Evolutionary conservation across 2,329 filamentous ascomycete genomes (phyloP).

Genomic region (Fusarium citri): DNA sequence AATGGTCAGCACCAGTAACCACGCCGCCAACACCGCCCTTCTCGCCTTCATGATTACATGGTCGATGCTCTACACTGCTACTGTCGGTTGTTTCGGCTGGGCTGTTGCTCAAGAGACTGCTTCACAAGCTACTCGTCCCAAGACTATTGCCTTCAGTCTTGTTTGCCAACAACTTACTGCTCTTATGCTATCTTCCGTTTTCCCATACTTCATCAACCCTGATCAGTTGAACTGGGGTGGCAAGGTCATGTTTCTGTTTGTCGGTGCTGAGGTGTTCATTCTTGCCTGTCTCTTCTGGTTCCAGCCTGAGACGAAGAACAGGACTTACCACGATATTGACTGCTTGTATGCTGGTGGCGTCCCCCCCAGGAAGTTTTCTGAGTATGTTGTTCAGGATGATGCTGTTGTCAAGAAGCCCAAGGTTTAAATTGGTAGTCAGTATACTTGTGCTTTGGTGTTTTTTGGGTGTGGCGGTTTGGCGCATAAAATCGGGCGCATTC

Average conservation of each 20-base stretch:
- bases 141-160: conserved; percentile 47
- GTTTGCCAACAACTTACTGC: conserved; percentile 51
- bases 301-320: conserved; percentile 55
- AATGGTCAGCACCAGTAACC: conserved; percentile 33
- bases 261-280: conserved; percentile 51
- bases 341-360: conserved; percentile 43
- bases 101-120: conserved; percentile 47
- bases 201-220: conserved; percentile 54
- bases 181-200: conserved; percentile 51
- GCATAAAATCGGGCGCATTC: background rate
- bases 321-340: conserved; percentile 52
- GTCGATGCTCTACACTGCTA: conserved; percentile 48
- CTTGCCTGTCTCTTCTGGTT: conserved; percentile 49
- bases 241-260: conserved; percentile 54
- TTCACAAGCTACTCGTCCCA: conserved; percentile 44
- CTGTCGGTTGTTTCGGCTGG: conserved; percentile 48
- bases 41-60: conserved; percentile 48
- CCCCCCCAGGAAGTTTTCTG: conserved; percentile 42
- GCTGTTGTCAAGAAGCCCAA: conserved; percentile 15
- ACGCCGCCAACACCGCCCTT: conserved; percentile 43
- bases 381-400: conserved; percentile 39
- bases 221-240: conserved; percentile 54
- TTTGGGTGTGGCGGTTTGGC: too few species aligned
- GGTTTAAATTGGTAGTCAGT: background rate
- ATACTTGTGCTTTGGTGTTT: background rate